phyloP scores from a whole-genome alignment of 225 moss, liverwort and hornwort species.

The Straminergon stramineum region DNA sequence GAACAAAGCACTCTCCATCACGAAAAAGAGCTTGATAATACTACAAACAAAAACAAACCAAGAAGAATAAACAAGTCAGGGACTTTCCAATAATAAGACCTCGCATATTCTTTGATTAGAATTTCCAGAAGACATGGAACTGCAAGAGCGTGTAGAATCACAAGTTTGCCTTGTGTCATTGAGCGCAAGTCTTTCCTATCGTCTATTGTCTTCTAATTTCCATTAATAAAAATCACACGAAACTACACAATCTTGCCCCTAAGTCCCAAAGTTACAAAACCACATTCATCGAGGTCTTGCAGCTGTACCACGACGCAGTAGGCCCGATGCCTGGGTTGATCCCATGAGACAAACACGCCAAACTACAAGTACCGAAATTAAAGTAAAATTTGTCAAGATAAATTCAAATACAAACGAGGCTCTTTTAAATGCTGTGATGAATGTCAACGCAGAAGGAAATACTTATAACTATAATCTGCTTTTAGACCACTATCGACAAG shows the following conservation, averaged over 20 bases:
- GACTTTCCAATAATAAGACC: neutral
- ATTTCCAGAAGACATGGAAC: neutral
- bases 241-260: neutral
- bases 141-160: neutral
- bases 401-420: neutral
- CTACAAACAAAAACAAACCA: constrained; percentile 20
- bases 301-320: neutral
- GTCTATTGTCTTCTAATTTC: neutral
- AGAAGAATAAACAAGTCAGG: neutral
- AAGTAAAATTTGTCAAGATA: neutral
- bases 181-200: neutral
- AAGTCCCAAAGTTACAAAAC: neutral
- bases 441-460: neutral
- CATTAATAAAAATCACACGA: neutral
- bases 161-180: neutral
- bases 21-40: constrained; percentile 79
- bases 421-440: neutral
- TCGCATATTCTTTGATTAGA: neutral
- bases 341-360: neutral
- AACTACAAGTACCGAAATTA: neutral
- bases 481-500: neutral
- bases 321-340: neutral
- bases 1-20: constrained; percentile 79
- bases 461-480: neutral
- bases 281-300: neutral